phyloP scores from a whole-genome alignment of 2,329 filamentous ascomycete species.

The Berkeleyomyces basicola region DNA sequence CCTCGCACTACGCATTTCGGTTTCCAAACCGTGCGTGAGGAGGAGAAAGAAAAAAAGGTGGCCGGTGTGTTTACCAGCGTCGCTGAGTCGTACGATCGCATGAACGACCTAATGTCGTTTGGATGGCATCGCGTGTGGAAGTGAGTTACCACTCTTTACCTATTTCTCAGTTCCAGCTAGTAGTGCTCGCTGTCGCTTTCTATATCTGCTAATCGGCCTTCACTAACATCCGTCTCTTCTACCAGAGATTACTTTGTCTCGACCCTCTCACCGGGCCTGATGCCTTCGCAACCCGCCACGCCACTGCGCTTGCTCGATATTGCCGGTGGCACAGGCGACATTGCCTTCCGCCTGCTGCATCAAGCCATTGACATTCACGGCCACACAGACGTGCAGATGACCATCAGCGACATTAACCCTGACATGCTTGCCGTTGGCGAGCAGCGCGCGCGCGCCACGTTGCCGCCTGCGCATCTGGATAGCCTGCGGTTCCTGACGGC shows the following conservation, averaged over 20 bases:
- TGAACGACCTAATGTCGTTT: slow-evolving; percentile 99
- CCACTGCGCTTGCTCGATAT: slow-evolving; percentile 77
- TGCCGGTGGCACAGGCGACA: slow-evolving; percentile 91
- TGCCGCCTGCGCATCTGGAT: slow-evolving; percentile 35
- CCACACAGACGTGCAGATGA: slow-evolving; percentile 62
- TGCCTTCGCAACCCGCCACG: slow-evolving; percentile 26
- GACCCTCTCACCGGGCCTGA: slow-evolving; percentile 66
- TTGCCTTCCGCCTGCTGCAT: slow-evolving; percentile 89
- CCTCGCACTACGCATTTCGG: slow-evolving; percentile 59
- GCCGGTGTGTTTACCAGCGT: slow-evolving; percentile 88
- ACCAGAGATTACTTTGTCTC: slow-evolving; percentile 75
- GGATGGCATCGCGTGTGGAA: slow-evolving; percentile 95
- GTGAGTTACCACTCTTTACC: slow-evolving; percentile 24
- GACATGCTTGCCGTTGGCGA: slow-evolving; percentile 83
- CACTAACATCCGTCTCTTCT: background rate
- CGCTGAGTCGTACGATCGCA: slow-evolving; percentile 83
- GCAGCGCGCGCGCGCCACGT: slow-evolving; percentile 48
- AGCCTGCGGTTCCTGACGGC: slow-evolving; percentile 67
- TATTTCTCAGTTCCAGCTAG: background rate
- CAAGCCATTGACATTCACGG: slow-evolving; percentile 68
- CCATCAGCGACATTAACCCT: slow-evolving; percentile 89
- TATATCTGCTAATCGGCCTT: background rate
- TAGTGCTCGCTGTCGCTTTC: background rate
- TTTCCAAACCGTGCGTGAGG: slow-evolving; percentile 68
- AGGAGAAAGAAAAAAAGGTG: slow-evolving; percentile 56